Evolutionary conservation across 768 basidiomycete species (phyloP), one percentile per base, ranked within the genome.

Genomic region (Sporobolomyces phaffii): DNA sequence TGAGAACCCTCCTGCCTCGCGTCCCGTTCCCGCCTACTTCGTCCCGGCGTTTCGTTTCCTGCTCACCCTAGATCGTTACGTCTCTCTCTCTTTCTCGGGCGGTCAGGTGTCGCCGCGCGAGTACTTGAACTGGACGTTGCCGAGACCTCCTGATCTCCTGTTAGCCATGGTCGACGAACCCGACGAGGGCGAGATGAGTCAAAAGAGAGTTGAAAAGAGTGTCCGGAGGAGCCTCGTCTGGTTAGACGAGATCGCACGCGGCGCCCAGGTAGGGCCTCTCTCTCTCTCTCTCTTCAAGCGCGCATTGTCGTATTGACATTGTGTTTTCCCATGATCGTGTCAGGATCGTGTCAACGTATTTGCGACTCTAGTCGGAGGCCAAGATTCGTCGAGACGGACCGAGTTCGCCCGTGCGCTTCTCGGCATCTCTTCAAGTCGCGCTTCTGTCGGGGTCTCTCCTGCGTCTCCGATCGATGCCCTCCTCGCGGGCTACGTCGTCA

Each of bases 321-420:
- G n/a, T n/a, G n/a, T n/a, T n/a, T n/a, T n/a, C n/a, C n/a, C n/a
- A n/a, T n/a, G n/a, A n/a, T n/a, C n/a, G n/a, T n/a, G n/a, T n/a
- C 47, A 54, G 51, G 53, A 40, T 3, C 31, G 45, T 3, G 64
- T 69, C 13, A 82, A 82, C 53, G 77, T 91, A 3, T 80, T 91
- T 49, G 83, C 89, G 0, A 84, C 86, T 47, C 83, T 93, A 80
- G 83, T 83, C 0, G 91, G 90, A 1, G 83, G 83, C 0, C 78
- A 82, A 0, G 83, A 79, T 36, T 58, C 77, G 0, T 75, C 81
- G 0, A 88, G 90, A 0, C 83, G 91, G 26, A 77, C 78, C 57
- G 84, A 84, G 0, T 91, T 90, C 74, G 78, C 88, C 0, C 75
- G 82, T 0, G 79, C 78, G 22, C 80, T 92, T 24, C 60, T 80